Base-by-base conservation (phyloP, 1,284 basidiomycete genomes). In the Tylopilus sp. region DNA sequence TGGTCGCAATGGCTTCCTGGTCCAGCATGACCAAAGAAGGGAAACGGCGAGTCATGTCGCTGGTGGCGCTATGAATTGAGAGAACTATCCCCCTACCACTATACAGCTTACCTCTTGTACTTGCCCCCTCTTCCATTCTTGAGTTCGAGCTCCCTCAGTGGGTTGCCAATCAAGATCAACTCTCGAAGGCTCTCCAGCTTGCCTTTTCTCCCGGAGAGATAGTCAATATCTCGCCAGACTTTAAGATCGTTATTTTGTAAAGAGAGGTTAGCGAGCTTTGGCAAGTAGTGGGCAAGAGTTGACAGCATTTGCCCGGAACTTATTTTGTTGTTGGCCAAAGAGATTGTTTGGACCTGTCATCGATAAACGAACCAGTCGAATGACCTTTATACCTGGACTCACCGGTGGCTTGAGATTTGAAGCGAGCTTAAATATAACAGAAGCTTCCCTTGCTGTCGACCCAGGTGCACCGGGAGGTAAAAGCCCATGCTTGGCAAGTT, bases 341-440 rank as follows among this genome's bases (percentile, higher is more conserved):
- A 91, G n/a, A 92, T 67, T 0, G 89, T 87, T 66, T 83, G 74
- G 37, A 89, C 79, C 86, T 90, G 58, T 28, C 15, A 39, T 45
- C 4, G 23, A 30, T 55, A 30, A 53, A 35, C 52, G 40, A 35
- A 31, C 33, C 9, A 34, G 25, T 48, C 12, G 11, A n/a, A 33
- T 18, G 19, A 38, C 41, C 40, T 51, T 25, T n/a, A 8, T 50
- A 19, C 2, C 1, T 2, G 34, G 8, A 63, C 74, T 50, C 59
- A 89, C 89, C 55, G 82, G 78, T 25, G 92, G 92, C 56, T 81
- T 82, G 37, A 92, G 78, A 58, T 87, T 79, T 21, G 80, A 76
- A 8, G 89, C 89, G 16, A 94, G 74, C 69, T 94, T 95, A 73
- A 92, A 91, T 33, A 94, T 81, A 21, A 92, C 91, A 7, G 85